phyloP scores from a whole-genome alignment of 2,329 filamentous ascomycete genomes.

The Fusarium fujikuroi region DNA sequence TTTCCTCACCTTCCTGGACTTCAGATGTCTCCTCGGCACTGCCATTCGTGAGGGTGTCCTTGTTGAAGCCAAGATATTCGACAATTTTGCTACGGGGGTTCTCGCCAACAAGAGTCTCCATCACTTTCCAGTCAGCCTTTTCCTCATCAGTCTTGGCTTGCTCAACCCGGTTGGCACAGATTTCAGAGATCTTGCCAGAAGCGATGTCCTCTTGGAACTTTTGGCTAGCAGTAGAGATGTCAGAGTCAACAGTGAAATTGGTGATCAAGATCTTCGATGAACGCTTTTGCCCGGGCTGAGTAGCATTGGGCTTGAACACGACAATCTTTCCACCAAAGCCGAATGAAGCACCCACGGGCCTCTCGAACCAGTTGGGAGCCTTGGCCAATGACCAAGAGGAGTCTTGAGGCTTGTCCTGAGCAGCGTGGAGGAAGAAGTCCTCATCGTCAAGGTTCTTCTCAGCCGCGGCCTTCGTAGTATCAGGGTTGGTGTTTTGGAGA shows the following conservation, averaged over 20 bases:
- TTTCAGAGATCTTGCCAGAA: constrained; percentile 77
- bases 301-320: constrained; percentile 70
- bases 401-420: constrained; percentile 89
- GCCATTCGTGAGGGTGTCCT: constrained; percentile 65
- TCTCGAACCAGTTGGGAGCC: constrained; percentile 90
- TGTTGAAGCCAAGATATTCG: constrained; percentile 88
- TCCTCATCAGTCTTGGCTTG: constrained; percentile 86
- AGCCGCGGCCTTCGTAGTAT: constrained; percentile 72
- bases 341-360: constrained; percentile 87
- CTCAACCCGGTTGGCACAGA: constrained; percentile 83
- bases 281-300: constrained; percentile 70
- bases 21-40: constrained; percentile 49
- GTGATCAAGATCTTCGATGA: constrained; percentile 85
- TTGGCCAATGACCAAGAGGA: constrained; percentile 88
- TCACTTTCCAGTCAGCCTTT: constrained; percentile 95
- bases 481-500: constrained; percentile 89
- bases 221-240: constrained; percentile 84
- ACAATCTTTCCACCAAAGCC: constrained; percentile 96
- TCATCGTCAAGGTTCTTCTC: constrained; percentile 84
- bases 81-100: constrained; percentile 88
- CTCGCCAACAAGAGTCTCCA: constrained; percentile 85
- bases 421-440: constrained; percentile 96
- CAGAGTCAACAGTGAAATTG: constrained; percentile 87
- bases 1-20: constrained; percentile 35
- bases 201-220: constrained; percentile 87